Evolutionary conservation across 768 basidiomycete species (phyloP).

Genomic region (Rhodotorula paludigena): DNA sequence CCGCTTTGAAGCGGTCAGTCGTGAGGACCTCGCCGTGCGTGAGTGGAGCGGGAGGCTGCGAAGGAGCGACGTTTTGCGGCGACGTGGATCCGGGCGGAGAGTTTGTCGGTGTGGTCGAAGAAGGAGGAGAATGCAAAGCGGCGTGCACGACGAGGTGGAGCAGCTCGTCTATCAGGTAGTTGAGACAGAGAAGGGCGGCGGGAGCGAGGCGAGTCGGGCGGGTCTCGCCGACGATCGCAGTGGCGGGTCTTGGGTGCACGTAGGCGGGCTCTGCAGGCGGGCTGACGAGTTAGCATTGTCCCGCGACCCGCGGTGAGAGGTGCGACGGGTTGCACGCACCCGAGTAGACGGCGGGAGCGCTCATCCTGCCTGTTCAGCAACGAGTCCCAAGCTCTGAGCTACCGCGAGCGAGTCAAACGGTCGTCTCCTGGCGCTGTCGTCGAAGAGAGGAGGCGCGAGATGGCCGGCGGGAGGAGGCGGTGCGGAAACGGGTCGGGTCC

Average conservation of each 20-base stretch:
- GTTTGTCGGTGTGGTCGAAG: neutral
- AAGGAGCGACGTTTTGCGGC: neutral
- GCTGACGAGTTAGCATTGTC: neutral
- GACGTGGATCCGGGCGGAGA: neutral
- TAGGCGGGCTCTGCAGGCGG: slow-evolving; percentile 59
- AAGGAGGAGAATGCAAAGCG: slow-evolving; percentile 53
- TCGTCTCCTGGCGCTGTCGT: too few species aligned
- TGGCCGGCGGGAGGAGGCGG: too few species aligned
- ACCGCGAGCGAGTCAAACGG: too few species aligned
- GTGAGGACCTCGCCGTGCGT: slow-evolving; percentile 48
- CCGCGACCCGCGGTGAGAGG: neutral
- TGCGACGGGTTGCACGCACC: too few species aligned
- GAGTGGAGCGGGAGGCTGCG: slow-evolving; percentile 3
- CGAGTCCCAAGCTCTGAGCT: too few species aligned
- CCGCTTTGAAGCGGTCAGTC: slow-evolving; percentile 65
- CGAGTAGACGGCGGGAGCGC: too few species aligned
- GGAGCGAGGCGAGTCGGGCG: slow-evolving; percentile 79
- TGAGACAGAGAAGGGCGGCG: slow-evolving; percentile 72
- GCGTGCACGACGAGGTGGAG: slow-evolving; percentile 65
- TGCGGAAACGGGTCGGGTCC: too few species aligned
- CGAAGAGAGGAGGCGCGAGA: too few species aligned
- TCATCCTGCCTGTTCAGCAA: too few species aligned
- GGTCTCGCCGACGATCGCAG: slow-evolving; percentile 77
- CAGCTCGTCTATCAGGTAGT: slow-evolving; percentile 77
- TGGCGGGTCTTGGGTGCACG: slow-evolving; percentile 75